Conservation (phyloP, 805 yeast genomes). For the Vanderwaltozyma verrucispora region DNA sequence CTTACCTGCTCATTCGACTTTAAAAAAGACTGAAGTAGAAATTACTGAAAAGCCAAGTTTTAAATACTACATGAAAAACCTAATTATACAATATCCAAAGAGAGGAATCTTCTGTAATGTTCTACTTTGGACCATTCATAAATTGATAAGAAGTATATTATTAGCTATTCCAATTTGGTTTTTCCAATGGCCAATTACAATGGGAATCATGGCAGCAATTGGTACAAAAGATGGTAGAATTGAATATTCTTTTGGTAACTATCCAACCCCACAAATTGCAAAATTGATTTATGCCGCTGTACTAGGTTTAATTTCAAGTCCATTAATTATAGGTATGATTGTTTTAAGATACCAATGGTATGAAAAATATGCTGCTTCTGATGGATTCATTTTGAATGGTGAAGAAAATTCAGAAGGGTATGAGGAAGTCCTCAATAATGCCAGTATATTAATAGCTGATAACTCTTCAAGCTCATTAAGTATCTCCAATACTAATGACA, state of each 20-base stretch:
- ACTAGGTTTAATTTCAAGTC: slow-evolving; percentile 12
- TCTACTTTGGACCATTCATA: slow-evolving; percentile 9
- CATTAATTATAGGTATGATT: slow-evolving; percentile 10
- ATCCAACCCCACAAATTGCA: slow-evolving; percentile 16
- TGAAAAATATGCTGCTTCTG: too few species aligned
- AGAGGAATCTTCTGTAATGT: slow-evolving; percentile 7
- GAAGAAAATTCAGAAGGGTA: too few species aligned
- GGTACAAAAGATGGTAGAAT: slow-evolving; percentile 10
- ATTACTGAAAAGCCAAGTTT: background rate
- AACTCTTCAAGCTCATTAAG: too few species aligned
- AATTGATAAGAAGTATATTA: slow-evolving; percentile 9
- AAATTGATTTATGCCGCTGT: slow-evolving; percentile 14
- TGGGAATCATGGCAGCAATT: slow-evolving; percentile 19
- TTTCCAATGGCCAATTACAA: slow-evolving; percentile 18
- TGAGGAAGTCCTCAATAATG: too few species aligned
- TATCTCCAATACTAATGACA: too few species aligned
- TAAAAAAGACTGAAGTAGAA: background rate
- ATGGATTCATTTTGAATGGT: too few species aligned
- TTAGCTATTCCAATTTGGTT: slow-evolving; percentile 10
- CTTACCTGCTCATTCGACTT: background rate
- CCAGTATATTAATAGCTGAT: too few species aligned
- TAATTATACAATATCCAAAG: slow-evolving; percentile 6
- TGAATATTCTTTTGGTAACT: slow-evolving; percentile 12
- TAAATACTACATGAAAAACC: background rate
- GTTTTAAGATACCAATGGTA: slow-evolving; percentile 10